These are phyloP conservation scores for Limnomonas spitsbergensis DNA, from an alignment of 139 green algal species.

Conservation along the genomic window DNA sequence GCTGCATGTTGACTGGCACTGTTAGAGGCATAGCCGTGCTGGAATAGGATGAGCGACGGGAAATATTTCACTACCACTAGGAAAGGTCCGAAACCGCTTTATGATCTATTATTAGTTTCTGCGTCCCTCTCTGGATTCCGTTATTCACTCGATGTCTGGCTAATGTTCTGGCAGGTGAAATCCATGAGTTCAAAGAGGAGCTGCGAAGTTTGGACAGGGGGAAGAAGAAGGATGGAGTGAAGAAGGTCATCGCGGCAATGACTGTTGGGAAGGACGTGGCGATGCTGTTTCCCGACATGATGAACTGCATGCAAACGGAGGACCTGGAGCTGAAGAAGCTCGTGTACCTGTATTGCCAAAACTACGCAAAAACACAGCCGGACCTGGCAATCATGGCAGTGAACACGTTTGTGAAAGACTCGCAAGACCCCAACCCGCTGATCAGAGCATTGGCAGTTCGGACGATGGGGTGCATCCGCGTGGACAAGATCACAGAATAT, in stretches of 20 bases:
- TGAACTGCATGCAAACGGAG: conserved; percentile 97
- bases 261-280: conserved; percentile 97
- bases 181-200: conserved; percentile 69
- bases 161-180: background rate
- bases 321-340: conserved; percentile 88
- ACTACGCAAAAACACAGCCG: conserved; percentile 98
- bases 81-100: no score
- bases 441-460: conserved; percentile 94
- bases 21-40: background rate
- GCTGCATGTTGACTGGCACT: background rate
- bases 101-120: background rate
- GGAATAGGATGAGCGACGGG: conserved; percentile 3
- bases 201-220: conserved; percentile 77
- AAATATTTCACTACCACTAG: conserved; percentile 93
- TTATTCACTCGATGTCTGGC: conserved; percentile 2
- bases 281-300: conserved; percentile 91
- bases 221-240: conserved; percentile 95
- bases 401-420: conserved; percentile 99
- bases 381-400: conserved; percentile 98
- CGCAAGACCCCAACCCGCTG: conserved; percentile 95
- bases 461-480: conserved; percentile 99
- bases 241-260: conserved; percentile 97
- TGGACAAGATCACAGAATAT: conserved; percentile 99
- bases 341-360: conserved; percentile 99
- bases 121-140: background rate